A percentile compares a stretch with the other conserved stretches of the same genome.
These are phyloP conservation scores for Carallia brachiata DNA, from an alignment of 345 rosid genomes.

Conservation along the genomic window DNA sequence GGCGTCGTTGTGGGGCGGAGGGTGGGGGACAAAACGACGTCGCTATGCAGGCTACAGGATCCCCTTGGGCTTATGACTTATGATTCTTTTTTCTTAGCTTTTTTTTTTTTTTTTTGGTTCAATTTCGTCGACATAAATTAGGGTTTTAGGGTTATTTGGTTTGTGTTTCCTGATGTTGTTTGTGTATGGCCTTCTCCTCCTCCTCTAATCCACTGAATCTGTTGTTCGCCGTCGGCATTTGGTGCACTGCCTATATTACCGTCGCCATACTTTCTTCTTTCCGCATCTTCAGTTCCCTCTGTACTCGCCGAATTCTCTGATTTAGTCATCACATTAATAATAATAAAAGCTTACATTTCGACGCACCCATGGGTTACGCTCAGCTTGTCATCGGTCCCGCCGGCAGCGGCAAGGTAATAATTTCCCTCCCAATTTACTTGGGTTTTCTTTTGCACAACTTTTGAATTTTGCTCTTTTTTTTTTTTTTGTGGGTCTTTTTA, in stretches of 20 bases:
- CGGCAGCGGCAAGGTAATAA: slow-evolving; percentile 81
- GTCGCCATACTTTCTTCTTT: slow-evolving; percentile 66
- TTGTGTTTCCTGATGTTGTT: not conserved
- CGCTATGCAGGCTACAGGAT: no score
- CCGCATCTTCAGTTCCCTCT: slow-evolving; percentile 51
- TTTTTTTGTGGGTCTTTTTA: no score
- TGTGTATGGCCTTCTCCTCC: slow-evolving; percentile 54
- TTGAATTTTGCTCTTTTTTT: not conserved
- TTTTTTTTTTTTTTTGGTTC: no score
- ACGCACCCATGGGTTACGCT: slow-evolving; percentile 80
- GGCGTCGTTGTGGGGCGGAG: no score
- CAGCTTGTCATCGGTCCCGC: slow-evolving; percentile 85
- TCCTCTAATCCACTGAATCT: slow-evolving; percentile 46
- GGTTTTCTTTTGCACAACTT: no score
- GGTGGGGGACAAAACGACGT: no score
- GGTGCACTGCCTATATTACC: slow-evolving; percentile 78
- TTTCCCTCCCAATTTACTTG: not conserved
- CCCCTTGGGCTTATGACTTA: no score
- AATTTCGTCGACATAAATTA: no score
- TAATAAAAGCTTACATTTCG: no score
- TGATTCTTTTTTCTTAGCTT: no score
- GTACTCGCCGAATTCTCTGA: slow-evolving; percentile 25
- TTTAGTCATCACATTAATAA: no score
- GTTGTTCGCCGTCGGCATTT: slow-evolving; percentile 62
- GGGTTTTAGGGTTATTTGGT: no score